Percentiles rank a stretch among this genome's conserved stretches.
phyloP scores from a whole-genome alignment of 257 asterid genomes.

The Lithospermum erythrorhizon region DNA sequence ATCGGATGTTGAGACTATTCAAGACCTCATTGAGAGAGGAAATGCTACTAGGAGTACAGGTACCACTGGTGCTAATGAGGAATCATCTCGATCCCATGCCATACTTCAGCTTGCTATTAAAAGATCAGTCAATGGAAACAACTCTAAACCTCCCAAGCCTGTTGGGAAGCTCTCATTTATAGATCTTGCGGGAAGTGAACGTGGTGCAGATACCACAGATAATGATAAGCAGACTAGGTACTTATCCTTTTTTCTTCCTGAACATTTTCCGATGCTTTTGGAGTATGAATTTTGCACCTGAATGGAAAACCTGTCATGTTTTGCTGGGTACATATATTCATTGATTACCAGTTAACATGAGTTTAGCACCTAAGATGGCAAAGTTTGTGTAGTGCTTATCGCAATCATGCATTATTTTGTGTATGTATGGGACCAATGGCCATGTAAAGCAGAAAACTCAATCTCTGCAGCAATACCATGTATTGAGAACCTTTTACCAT shows the following conservation, averaged over 20 bases:
- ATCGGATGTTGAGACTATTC: conserved; percentile 22
- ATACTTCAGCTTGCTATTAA: conserved; percentile 89
- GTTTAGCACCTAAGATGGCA: too few species aligned
- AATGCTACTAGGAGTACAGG: conserved; percentile 90
- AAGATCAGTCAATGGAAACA: conserved; percentile 78
- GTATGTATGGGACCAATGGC: too few species aligned
- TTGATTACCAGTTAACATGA: too few species aligned
- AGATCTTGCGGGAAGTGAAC: conserved; percentile 99
- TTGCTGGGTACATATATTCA: too few species aligned
- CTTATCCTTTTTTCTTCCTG: neutral
- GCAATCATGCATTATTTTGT: too few species aligned
- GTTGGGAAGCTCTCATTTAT: conserved; percentile 98
- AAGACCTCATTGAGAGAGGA: conserved; percentile 60
- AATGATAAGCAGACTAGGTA: conserved; percentile 98
- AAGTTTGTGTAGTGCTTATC: too few species aligned
- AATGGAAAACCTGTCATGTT: neutral
- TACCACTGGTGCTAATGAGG: conserved; percentile 98
- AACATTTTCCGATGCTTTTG: neutral
- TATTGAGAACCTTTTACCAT: too few species aligned
- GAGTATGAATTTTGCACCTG: neutral
- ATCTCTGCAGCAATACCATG: too few species aligned
- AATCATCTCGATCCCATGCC: conserved; percentile 98
- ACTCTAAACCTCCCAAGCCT: conserved; percentile 74
- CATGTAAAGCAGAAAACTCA: too few species aligned
- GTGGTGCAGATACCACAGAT: conserved; percentile 99